Percentiles rank a stretch among this genome's conserved stretches.
These are phyloP conservation scores for Codiaeum variegatum DNA, from an alignment of 441 rosid species.

Conservation along the genomic window DNA sequence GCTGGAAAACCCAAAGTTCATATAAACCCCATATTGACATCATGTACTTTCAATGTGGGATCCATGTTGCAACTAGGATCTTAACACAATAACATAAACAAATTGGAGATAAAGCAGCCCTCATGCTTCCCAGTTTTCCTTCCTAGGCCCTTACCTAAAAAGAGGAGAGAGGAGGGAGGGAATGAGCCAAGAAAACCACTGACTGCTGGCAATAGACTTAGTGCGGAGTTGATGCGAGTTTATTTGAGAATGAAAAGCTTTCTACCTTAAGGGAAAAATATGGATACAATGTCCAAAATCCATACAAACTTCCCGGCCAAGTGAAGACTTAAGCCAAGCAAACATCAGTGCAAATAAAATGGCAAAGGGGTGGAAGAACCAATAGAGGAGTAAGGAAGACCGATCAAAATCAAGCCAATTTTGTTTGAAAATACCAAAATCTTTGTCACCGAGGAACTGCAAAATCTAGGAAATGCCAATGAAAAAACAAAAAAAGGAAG, in stretches of 20 bases:
- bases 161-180: no score
- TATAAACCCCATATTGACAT: no score
- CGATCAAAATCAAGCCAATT: slow-evolving; percentile 21
- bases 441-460: slow-evolving; percentile 91
- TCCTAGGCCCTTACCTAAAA: neutral
- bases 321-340: slow-evolving; percentile 16
- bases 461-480: slow-evolving; percentile 49
- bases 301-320: slow-evolving; percentile 14
- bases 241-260: neutral
- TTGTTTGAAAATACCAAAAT: slow-evolving; percentile 18
- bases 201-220: neutral
- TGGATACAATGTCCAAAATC: neutral
- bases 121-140: neutral
- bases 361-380: slow-evolving; percentile 19
- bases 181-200: neutral
- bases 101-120: neutral
- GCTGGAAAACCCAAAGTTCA: no score
- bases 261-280: neutral
- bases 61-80: no score
- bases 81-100: no score
- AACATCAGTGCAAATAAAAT: slow-evolving; percentile 7
- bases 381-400: slow-evolving; percentile 12
- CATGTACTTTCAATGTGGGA: no score
- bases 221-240: neutral
- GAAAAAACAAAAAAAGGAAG: slow-evolving; percentile 34